Evolutionary conservation across 345 rosid species (phyloP).

Genomic region (Chamaenerion angustifolium): DNA sequence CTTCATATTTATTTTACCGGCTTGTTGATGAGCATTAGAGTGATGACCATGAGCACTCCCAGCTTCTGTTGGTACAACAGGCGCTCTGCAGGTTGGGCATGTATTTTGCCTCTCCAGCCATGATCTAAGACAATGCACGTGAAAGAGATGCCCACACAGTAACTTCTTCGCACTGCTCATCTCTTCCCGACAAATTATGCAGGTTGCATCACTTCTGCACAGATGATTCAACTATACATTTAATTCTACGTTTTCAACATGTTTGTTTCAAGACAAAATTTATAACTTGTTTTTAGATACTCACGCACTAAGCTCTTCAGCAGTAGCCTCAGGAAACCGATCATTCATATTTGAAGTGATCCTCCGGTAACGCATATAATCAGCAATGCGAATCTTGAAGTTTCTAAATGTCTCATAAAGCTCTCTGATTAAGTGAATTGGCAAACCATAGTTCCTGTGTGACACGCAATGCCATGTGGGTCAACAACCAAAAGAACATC

Average conservation of each 20-base stretch:
- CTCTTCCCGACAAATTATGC: slow-evolving; percentile 97
- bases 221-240: too few species aligned
- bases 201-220: slow-evolving; percentile 83
- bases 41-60: slow-evolving; percentile 44
- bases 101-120: slow-evolving; percentile 97
- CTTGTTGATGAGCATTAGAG: slow-evolving; percentile 32
- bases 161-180: slow-evolving; percentile 89
- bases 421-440: slow-evolving; percentile 86
- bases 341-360: slow-evolving; percentile 98
- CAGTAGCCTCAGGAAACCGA: slow-evolving; percentile 81
- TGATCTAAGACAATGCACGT: slow-evolving; percentile 90
- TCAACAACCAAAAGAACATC: slow-evolving; percentile 1
- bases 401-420: slow-evolving; percentile 95
- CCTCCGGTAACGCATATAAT: slow-evolving; percentile 75
- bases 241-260: too few species aligned
- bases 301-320: slow-evolving; percentile 77
- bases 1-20: not conserved
- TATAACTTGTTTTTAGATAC: slow-evolving; percentile 12
- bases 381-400: slow-evolving; percentile 82
- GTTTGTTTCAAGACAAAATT: not conserved
- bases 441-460: slow-evolving; percentile 94
- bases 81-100: slow-evolving; percentile 91
- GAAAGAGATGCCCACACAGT: slow-evolving; percentile 89
- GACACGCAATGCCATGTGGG: slow-evolving; percentile 8
- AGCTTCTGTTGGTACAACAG: slow-evolving; percentile 73